Evolutionary conservation across 2,329 filamentous ascomycete genomes (phyloP), one percentile per base, ranked within the genome.

Genomic region (Cladobotryum mycophilum): DNA sequence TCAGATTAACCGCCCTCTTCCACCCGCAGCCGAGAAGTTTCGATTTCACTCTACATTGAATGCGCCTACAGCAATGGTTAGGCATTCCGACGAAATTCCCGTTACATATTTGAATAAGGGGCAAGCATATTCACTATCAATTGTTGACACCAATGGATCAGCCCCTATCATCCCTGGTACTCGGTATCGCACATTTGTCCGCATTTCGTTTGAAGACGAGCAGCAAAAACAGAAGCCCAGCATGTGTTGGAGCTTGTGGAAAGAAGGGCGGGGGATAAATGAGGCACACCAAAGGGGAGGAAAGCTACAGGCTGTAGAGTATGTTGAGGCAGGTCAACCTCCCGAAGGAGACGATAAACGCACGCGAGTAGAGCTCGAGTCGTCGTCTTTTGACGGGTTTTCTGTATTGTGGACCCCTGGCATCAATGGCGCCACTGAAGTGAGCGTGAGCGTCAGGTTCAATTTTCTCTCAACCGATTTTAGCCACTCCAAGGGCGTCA

Each of bases 401-500:
- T 92, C 86, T 6, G 89, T 97, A 4, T 81, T 85, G 5, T 97
- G 92, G 92, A 88, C 85, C 0, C 86, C 89, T 0, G 85, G 83
- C 4, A 69, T 79, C 40, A 85, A 84, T 45, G 83, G 84, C 0
- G 69, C 74, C 0, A 74, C 86, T 3, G 90, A 96, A 60, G 93
- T 90, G 66, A 88, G 84, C 45, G 82, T 99, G 50, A 87, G 90
- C 8, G 89, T 97, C 12, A 88, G 93, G 42, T 99, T 97, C 76
- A 99, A 99, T 71, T 99, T 99, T 64, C 76, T 99, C 0, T 99
- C 93, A 1, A 99, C 93, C 8, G 93, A 99, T 65, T 99, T 97
- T 66, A 97, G 92, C 67, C 93, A 97, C 64, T 97, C 93, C 9
- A 99, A 99, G 65, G 93, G 93, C 42, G 93, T 99, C 45, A 99